Evolutionary conservation across 352 stramenopile species (phyloP), one percentile per base, ranked within the genome.

Genomic region (Paralagenidium karlingii): DNA sequence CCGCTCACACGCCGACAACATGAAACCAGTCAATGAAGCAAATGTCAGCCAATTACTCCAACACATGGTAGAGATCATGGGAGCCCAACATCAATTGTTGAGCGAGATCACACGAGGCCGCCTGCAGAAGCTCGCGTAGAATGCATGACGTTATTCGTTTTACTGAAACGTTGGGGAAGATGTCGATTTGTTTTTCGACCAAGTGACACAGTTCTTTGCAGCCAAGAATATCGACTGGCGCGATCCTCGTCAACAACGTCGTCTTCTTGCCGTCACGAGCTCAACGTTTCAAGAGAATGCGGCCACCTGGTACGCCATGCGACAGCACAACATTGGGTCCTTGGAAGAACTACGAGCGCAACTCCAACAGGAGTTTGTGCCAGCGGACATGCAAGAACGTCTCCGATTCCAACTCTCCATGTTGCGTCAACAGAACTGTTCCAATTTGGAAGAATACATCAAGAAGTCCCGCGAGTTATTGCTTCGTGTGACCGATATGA

Each of bases 141-240:
- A n/a, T n/a, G n/a, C n/a, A n/a, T n/a, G n/a, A n/a, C n/a, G n/a
- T n/a, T n/a, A n/a, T n/a, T n/a, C n/a, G n/a, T n/a, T n/a, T n/a
- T n/a, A n/a, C n/a, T n/a, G n/a, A n/a, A n/a, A n/a, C n/a, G n/a
- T 45, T n/a, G 32, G 20, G 8, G 43, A 49, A 34, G 48, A 39
- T 6, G 31, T 54, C 8, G 32, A 49, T 36, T 24, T 54, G 33
- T 54, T 43, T 27, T 49, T 49, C 16, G 47, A 54, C 9, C 47
- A 54, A 49, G 15, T 54, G 16, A 26, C n/a, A 24, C 39, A 54
- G 25, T 55, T 40, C n/a, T 48, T 49, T 33, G 40, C 47, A 44
- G 47, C 47, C 3, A 36, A 36, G 30, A 36, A 8, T 36, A 36
- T 36, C 7, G 30, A 36, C 30, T 36, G 30, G 30, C 3, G 30